Conservation (phyloP, 2,329 filamentous ascomycete species). For the Cryoendolithus antarcticus region DNA sequence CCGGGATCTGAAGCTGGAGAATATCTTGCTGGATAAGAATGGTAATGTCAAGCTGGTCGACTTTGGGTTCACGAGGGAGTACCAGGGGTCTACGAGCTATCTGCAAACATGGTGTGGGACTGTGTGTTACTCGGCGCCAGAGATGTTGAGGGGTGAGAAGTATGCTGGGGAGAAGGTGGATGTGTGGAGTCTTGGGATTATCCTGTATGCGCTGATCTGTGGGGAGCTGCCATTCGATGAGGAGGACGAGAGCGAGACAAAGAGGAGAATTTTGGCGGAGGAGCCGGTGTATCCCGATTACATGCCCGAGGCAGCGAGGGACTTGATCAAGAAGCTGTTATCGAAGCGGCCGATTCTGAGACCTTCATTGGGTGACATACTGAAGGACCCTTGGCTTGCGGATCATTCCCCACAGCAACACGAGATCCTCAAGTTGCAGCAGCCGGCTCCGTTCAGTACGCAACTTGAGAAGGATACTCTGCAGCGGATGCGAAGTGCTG, state of each 20-base stretch:
- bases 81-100: slow-evolving; percentile 88
- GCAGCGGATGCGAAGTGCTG: slow-evolving; percentile 83
- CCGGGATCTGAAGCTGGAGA: slow-evolving; percentile 91
- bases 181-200: slow-evolving; percentile 83
- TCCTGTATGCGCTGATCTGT: slow-evolving; percentile 68
- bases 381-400: slow-evolving; percentile 74
- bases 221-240: slow-evolving; percentile 92
- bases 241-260: slow-evolving; percentile 83
- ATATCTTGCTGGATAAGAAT: slow-evolving; percentile 89
- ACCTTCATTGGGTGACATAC: slow-evolving; percentile 70
- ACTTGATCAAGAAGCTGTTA: slow-evolving; percentile 65
- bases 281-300: slow-evolving; percentile 78
- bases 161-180: slow-evolving; percentile 97
- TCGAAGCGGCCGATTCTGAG: slow-evolving; percentile 81
- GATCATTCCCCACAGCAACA: slow-evolving; percentile 83
- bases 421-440: slow-evolving; percentile 71
- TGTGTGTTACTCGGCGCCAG: slow-evolving; percentile 91
- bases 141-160: slow-evolving; percentile 97
- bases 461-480: slow-evolving; percentile 80
- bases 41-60: slow-evolving; percentile 97
- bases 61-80: slow-evolving; percentile 95
- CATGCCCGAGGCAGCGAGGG: slow-evolving; percentile 63
- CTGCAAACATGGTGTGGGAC: slow-evolving; percentile 96
- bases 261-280: slow-evolving; percentile 69
- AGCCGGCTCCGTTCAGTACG: slow-evolving; percentile 72